Evolutionary conservation across 2,329 filamentous ascomycete species (phyloP).

Genomic region (Sarocladium kiliense): DNA sequence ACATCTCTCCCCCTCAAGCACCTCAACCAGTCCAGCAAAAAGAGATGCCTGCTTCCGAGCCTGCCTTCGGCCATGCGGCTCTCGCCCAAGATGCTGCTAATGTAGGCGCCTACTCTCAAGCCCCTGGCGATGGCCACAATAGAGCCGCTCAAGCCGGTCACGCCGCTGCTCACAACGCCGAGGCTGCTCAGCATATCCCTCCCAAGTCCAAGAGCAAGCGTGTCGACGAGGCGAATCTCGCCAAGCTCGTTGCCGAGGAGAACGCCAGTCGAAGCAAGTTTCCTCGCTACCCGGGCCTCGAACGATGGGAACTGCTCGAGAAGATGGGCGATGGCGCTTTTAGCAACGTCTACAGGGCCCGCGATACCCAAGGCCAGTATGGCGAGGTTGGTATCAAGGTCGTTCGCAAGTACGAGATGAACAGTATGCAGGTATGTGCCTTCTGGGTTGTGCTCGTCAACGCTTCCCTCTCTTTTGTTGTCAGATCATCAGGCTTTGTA

Average conservation of each 20-base stretch:
- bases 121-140: slow-evolving; percentile 56
- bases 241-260: slow-evolving; percentile 87
- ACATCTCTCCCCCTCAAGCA: slow-evolving; percentile 43
- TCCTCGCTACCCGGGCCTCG: slow-evolving; percentile 50
- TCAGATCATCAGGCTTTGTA: slow-evolving; percentile 12
- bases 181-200: slow-evolving; percentile 51
- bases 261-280: slow-evolving; percentile 80
- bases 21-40: slow-evolving; percentile 49
- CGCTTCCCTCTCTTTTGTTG: slow-evolving; percentile 16
- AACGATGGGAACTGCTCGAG: slow-evolving; percentile 75
- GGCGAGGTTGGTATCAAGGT: slow-evolving; percentile 96
- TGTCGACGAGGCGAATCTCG: slow-evolving; percentile 64
- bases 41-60: slow-evolving; percentile 46
- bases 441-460: slow-evolving; percentile 17
- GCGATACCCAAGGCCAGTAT: slow-evolving; percentile 64
- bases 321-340: slow-evolving; percentile 99
- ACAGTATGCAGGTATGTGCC: slow-evolving; percentile 88
- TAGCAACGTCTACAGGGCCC: slow-evolving; percentile 94
- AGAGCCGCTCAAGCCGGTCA: slow-evolving; percentile 64
- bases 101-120: slow-evolving; percentile 56
- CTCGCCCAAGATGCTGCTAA: slow-evolving; percentile 43
- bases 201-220: slow-evolving; percentile 26
- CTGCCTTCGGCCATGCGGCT: slow-evolving; percentile 28
- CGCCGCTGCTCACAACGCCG: slow-evolving; percentile 57
- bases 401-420: slow-evolving; percentile 98